Conservation (phyloP, 495 filamentous ascomycete genomes). For the Xylaria venustula region DNA sequence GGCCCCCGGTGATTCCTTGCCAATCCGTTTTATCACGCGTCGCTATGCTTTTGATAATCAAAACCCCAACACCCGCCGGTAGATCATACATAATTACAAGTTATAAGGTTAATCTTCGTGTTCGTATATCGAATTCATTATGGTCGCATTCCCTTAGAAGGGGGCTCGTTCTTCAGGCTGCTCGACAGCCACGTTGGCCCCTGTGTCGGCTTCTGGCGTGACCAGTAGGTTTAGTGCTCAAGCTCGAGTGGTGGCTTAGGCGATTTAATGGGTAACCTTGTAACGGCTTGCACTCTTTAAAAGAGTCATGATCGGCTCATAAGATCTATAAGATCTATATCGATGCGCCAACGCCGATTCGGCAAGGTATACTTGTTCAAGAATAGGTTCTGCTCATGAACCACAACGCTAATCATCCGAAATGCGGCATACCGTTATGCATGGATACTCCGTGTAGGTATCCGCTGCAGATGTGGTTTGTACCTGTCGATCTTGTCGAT, state of each 20-base stretch:
- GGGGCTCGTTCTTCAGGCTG: not conserved
- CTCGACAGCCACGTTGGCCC: not conserved
- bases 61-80: not conserved
- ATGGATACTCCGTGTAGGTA: not conserved
- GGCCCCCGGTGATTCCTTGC: not conserved
- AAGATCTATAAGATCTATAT: too few species aligned
- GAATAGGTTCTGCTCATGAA: too few species aligned
- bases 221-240: not conserved
- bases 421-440: too few species aligned
- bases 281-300: too few species aligned
- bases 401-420: too few species aligned
- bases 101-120: not conserved
- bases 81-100: not conserved
- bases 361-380: too few species aligned
- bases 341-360: too few species aligned
- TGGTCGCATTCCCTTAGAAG: not conserved
- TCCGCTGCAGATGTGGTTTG: not conserved
- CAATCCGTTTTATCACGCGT: conserved; percentile 10
- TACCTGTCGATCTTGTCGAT: conserved; percentile 8
- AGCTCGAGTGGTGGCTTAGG: too few species aligned
- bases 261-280: too few species aligned
- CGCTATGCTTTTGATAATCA: conserved; percentile 9
- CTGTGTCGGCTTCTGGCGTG: not conserved
- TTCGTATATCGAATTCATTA: not conserved
- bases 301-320: too few species aligned